These are phyloP conservation scores for Candida broadrunensis DNA, from an alignment of 805 yeast species.

Conservation along the genomic window DNA sequence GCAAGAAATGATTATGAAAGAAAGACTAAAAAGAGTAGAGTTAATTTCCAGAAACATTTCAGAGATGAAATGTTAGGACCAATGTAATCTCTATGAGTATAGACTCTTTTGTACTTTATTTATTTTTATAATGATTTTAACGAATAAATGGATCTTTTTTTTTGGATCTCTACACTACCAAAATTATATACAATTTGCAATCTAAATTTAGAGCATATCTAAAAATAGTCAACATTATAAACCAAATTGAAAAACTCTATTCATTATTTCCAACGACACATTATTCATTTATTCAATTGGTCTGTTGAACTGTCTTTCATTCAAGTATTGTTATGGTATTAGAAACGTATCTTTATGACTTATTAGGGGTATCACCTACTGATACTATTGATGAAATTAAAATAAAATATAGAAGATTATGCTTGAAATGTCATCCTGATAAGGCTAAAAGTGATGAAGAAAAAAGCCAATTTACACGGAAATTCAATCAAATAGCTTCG, in stretches of 20 bases:
- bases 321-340: constrained; percentile 14
- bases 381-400: constrained; percentile 38
- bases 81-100: too few relatives aligned
- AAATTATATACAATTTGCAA: too few relatives aligned
- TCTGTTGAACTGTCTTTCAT: too few relatives aligned
- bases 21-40: constrained; percentile 20
- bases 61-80: constrained; percentile 36
- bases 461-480: constrained; percentile 47
- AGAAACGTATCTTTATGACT: constrained; percentile 29
- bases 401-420: constrained; percentile 32
- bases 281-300: too few relatives aligned
- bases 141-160: too few relatives aligned
- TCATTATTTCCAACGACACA: too few relatives aligned
- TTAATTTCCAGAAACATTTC: constrained; percentile 35
- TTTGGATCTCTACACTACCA: too few relatives aligned
- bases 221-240: too few relatives aligned
- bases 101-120: too few relatives aligned
- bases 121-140: too few relatives aligned
- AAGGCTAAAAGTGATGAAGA: constrained; percentile 50
- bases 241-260: too few relatives aligned
- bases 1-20: constrained; percentile 22
- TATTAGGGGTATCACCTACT: constrained; percentile 25
- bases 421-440: constrained; percentile 64
- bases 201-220: too few relatives aligned
- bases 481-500: constrained; percentile 58